A percentile compares a stretch with the other conserved stretches of the same genome.
These are phyloP conservation scores for Seminavis robusta DNA, from an alignment of 108 stramenopile genomes.

Conservation along the genomic window DNA sequence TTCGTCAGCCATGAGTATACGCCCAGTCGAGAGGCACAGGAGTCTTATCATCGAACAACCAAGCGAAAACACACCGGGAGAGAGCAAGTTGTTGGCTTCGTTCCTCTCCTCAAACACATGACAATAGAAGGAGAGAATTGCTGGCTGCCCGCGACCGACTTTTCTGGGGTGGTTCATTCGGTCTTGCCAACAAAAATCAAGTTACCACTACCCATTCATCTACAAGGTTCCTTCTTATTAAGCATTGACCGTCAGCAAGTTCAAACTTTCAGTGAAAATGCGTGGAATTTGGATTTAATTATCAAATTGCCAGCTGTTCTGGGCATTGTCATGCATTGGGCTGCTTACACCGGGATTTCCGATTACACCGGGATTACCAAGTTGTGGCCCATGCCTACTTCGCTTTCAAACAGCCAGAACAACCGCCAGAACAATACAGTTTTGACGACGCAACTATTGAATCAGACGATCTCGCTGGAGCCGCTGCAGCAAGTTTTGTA, in stretches of 20 bases:
- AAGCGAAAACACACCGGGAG: conserved; percentile 3
- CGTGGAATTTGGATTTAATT: neutral
- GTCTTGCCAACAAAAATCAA: conserved; percentile 5
- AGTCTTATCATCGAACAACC: too few species aligned
- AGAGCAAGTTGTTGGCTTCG: conserved; percentile 2
- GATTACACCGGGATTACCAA: too few species aligned
- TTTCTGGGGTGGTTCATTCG: conserved; percentile 12
- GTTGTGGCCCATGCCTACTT: too few species aligned
- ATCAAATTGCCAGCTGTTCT: neutral
- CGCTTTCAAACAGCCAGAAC: too few species aligned
- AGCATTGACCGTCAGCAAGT: conserved; percentile 7
- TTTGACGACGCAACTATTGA: neutral
- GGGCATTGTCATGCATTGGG: conserved; percentile 5
- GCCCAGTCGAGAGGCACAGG: too few species aligned
- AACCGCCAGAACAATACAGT: neutral
- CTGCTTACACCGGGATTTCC: too few species aligned
- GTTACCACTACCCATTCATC: conserved; percentile 2
- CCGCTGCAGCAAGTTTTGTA: neutral
- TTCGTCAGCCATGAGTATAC: too few species aligned
- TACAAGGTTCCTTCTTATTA: conserved; percentile 2
- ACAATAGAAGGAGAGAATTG: too few species aligned
- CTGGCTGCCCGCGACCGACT: too few species aligned
- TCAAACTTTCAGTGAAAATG: conserved; percentile 5
- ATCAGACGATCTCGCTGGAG: neutral
- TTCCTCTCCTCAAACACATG: too few species aligned